Evolutionary conservation across 2,329 filamentous ascomycete species (phyloP).

Genomic region (Aspergillus awamori): DNA sequence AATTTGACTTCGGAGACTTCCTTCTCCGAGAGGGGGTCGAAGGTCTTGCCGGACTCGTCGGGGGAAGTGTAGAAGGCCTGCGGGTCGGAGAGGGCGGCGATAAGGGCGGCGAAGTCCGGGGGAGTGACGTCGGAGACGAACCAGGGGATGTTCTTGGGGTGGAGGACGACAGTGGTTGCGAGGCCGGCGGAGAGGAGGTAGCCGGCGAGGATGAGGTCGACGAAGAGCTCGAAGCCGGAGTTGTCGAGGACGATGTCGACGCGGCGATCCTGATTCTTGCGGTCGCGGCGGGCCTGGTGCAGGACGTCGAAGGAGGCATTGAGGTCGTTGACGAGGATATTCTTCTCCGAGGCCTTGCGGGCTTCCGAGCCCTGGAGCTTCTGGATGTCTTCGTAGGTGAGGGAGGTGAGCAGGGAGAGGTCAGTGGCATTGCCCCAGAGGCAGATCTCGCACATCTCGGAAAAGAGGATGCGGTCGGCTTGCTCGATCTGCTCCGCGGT

Average conservation of each 20-base stretch:
- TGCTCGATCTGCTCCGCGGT: slow-evolving; percentile 57
- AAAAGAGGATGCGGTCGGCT: slow-evolving; percentile 77
- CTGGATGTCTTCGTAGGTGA: slow-evolving; percentile 95
- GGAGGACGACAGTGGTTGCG: slow-evolving; percentile 83
- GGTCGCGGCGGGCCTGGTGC: slow-evolving; percentile 64
- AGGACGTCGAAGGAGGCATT: slow-evolving; percentile 70
- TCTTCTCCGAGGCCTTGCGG: slow-evolving; percentile 82
- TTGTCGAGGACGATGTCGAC: slow-evolving; percentile 97
- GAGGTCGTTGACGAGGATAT: slow-evolving; percentile 89
- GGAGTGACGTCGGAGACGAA: slow-evolving; percentile 96
- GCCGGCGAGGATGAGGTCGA: slow-evolving; percentile 88
- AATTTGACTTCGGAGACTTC: slow-evolving; percentile 71
- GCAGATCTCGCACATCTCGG: slow-evolving; percentile 94
- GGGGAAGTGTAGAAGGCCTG: slow-evolving; percentile 77
- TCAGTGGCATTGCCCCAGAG: slow-evolving; percentile 98
- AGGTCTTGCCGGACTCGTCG: slow-evolving; percentile 62
- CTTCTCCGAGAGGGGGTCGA: slow-evolving; percentile 65
- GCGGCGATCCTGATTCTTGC: slow-evolving; percentile 66
- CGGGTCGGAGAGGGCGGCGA: slow-evolving; percentile 77
- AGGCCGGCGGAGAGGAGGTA: slow-evolving; percentile 84
- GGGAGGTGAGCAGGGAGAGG: slow-evolving; percentile 82
- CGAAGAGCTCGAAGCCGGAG: slow-evolving; percentile 94
- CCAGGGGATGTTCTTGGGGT: slow-evolving; percentile 96
- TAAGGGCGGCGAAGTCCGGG: slow-evolving; percentile 78
- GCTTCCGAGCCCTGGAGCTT: slow-evolving; percentile 90